Conservation (phyloP, 768 basidiomycete genomes). For the Tricholoma terreum region DNA sequence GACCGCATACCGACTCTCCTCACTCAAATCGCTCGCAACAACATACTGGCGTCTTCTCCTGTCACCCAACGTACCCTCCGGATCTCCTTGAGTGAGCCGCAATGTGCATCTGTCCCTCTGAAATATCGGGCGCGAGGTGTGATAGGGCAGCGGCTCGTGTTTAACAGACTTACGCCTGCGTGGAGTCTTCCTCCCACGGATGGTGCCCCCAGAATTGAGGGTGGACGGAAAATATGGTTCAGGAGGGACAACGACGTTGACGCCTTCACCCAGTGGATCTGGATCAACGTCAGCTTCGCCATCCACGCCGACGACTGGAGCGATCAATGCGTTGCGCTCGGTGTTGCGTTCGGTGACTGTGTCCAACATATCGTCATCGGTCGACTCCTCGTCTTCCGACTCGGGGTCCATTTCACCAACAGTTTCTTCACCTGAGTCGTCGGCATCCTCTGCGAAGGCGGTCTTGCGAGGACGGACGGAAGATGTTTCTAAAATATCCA, state of each 20-base stretch:
- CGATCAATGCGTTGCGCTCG: conserved; percentile 68
- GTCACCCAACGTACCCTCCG: conserved; percentile 49
- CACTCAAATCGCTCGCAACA: conserved; percentile 91
- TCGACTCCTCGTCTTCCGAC: conserved; percentile 57
- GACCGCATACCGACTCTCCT: conserved; percentile 91
- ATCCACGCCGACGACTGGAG: conserved; percentile 38
- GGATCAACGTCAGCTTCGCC: conserved; percentile 62
- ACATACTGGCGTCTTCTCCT: conserved; percentile 72
- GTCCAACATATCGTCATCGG: conserved; percentile 66
- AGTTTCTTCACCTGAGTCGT: conserved; percentile 64
- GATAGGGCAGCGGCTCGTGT: conserved; percentile 61
- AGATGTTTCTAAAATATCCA: conserved; percentile 56
- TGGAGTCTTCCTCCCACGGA: conserved; percentile 41
- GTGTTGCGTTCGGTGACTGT: conserved; percentile 86
- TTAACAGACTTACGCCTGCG: conserved; percentile 62
- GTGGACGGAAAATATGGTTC: conserved; percentile 81
- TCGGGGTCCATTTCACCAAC: conserved; percentile 50
- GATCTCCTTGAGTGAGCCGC: conserved; percentile 82
- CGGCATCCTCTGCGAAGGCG: conserved; percentile 52
- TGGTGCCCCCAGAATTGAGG: conserved; percentile 45
- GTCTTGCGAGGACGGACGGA: conserved; percentile 53
- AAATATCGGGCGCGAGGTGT: conserved; percentile 78
- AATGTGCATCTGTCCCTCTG: conserved; percentile 93
- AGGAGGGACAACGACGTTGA: conserved; percentile 81
- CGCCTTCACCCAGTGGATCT: conserved; percentile 89